Base-by-base conservation (phyloP, 805 yeast species). In the Lachancea meyersii region DNA sequence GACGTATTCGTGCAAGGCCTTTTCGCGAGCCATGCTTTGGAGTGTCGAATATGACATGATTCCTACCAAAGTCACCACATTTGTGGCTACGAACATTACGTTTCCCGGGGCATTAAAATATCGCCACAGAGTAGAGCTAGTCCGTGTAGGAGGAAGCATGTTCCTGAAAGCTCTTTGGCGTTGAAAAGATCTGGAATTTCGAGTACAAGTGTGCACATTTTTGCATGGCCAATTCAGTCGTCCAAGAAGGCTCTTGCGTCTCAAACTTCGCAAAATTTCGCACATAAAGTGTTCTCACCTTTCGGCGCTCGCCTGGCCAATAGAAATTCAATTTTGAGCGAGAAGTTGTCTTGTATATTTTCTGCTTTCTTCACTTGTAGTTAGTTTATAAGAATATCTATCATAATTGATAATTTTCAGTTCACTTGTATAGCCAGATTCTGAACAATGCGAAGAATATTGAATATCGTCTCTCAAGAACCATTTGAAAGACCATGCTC, bases 61-160 rank as follows among this genome's bases (percentile, higher is more conserved):
- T 5, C 67, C 66, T 1, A 61, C 59, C 21, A 68, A 50, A 2
- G 67, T 58, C 1, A 65, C 48, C 0, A 68, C 32, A 40, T 68
- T 68, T 1, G 69, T 61, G 1, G 69, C 54, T 1, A 68, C 54
- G 44, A 68, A 68, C 51, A 65, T 44, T 3, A 65, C 44, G 48
- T 68, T 68, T 0, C 64, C 59, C 3, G 72, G 72, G 1, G 68
- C 65, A 43, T 61, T 65, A 41, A 64, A 61, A 50, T 68, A 68
- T 2, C 60, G 52, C 71, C 70, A 67, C 7, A 68, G 43, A 1
- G 49, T 47, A 19, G 41, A 44, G 11, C 48, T 48, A 31, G 41
- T 22, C 14, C 44, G 37, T 14, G 30, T 31, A 3, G 44, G 35
- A n/a, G 39, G 23, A 17, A 34, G 34, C 8, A 31, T 31, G 11